A percentile compares a stretch with the other conserved stretches of the same genome.
phyloP scores from a whole-genome alignment of 1,284 basidiomycete genomes.

The Sanghuangporus sanghuang region DNA sequence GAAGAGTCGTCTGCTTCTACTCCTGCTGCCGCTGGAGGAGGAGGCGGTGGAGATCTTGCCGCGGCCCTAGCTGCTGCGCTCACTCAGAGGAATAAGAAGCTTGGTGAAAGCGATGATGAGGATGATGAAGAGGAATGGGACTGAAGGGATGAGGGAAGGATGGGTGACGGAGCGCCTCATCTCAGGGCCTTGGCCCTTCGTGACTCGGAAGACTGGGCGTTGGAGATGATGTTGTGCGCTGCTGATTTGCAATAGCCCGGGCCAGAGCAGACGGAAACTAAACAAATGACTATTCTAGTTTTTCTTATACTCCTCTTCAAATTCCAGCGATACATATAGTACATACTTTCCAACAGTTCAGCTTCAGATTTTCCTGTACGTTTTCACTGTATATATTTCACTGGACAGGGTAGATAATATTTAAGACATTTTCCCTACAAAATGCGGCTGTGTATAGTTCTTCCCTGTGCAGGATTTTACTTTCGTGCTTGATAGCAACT shows the following conservation, averaged over 20 bases:
- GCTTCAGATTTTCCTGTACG: background rate
- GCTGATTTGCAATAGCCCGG: background rate
- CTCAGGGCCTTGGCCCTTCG: background rate
- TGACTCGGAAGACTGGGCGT: background rate
- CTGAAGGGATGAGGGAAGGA: constrained; percentile 26
- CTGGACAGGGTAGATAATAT: background rate
- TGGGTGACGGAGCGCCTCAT: background rate
- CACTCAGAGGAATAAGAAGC: constrained; percentile 78
- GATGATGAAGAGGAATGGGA: constrained; percentile 91
- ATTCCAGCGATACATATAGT: background rate
- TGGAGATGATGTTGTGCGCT: background rate
- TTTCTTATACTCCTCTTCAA: background rate
- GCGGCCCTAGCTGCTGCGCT: constrained; percentile 64
- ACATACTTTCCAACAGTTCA: background rate
- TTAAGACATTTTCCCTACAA: background rate
- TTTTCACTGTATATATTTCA: background rate
- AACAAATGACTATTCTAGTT: background rate
- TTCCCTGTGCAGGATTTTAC: background rate
- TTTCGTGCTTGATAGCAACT: background rate
- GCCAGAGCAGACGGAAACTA: background rate
- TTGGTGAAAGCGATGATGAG: constrained; percentile 89
- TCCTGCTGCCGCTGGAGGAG: constrained; percentile 28
- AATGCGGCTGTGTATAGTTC: background rate
- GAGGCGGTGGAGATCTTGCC: constrained; percentile 52
- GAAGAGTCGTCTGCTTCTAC: constrained; percentile 27